Base-by-base conservation (phyloP, 495 filamentous ascomycete genomes). In the Neurospora sp. region DNA sequence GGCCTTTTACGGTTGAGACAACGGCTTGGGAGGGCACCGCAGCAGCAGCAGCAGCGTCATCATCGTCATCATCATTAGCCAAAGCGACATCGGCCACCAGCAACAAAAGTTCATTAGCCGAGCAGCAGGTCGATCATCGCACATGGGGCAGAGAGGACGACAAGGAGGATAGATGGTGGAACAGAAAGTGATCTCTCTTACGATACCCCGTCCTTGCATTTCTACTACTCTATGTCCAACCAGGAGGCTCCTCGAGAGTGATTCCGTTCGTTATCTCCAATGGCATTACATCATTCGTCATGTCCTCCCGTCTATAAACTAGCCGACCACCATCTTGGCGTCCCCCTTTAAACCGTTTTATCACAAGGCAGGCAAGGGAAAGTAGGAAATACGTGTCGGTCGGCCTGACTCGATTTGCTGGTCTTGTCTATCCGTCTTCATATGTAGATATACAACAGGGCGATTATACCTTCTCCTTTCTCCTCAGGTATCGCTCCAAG, bases 1-100 rank as follows among this genome's bases (percentile, higher is more conserved):
- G 84, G 18, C 82, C 31, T 20, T 89, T 95, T 79, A 91, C 86
- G 74, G 91, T 94, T 10, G 94, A 97, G 81, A 96, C 93, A 35
- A 96, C 93, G 31, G 83, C 87, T 69, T 95, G 92, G 91, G 92
- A 96, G 78, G 82, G 78, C 69, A 76, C 73, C 12, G 69, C 74
- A 12, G 72, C 75, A 20, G 41, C 72, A 7, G 20, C 35, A 12
- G 39, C 39, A 12, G 38, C 38, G n/a, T n/a, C n/a, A 39, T 3
- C 38, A 39, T 0, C 39, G 39, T 22, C 35, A 35, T 31, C 53
- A 61, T 61, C 22, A 22, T 27, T 16, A 18, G 22, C 27, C 53
- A 61, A 61, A 61, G 53, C 53, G 53, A 61, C 27, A 61, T 61
- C 53, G 27, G 27, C 27, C 5, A 61, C 14, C 53, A 61, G 53